A percentile compares a stretch with the other conserved stretches of the same genome.
Evolutionary conservation across 257 asterid genomes (phyloP).

Genomic region (Gentiana dahurica): DNA sequence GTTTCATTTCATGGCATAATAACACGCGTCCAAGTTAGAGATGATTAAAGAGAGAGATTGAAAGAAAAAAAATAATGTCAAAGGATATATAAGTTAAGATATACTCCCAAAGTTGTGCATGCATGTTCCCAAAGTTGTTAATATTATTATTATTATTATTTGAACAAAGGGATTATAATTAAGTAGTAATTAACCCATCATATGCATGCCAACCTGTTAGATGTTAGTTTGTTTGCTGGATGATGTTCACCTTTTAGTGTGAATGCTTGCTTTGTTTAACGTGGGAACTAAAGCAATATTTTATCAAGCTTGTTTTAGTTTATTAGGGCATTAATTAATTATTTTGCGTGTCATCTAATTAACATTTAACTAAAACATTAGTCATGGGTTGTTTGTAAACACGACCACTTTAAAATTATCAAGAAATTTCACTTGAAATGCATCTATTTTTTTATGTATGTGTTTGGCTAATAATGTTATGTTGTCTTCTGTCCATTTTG

Average conservation of each 20-base stretch:
- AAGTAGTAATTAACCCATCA: background rate
- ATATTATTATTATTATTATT: background rate
- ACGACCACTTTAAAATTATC: too few species aligned
- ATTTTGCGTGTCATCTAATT: too few species aligned
- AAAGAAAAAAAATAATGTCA: conserved; percentile 1
- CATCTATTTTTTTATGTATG: too few species aligned
- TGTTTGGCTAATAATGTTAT: too few species aligned
- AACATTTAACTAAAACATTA: too few species aligned
- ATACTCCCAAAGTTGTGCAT: conserved; percentile 4
- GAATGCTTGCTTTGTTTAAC: conserved; percentile 35
- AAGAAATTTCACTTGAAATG: too few species aligned
- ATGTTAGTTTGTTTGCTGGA: conserved; percentile 10
- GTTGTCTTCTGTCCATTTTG: too few species aligned
- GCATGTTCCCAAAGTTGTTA: conserved; percentile 13
- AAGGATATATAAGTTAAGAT: background rate
- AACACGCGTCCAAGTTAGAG: conserved; percentile 10
- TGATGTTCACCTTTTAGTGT: conserved; percentile 20
- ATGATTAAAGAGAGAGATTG: too few species aligned
- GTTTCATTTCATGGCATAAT: background rate
- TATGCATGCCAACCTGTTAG: conserved; percentile 40
- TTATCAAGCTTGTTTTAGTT: conserved; percentile 17
- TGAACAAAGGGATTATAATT: background rate
- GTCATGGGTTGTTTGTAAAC: too few species aligned
- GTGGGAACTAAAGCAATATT: conserved; percentile 43
- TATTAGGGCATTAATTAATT: conserved; percentile 2